A percentile compares a stretch with the other conserved stretches of the same genome.
phyloP scores from a whole-genome alignment of 2,329 filamentous ascomycete genomes.

The Sordariomycetes sp. region DNA sequence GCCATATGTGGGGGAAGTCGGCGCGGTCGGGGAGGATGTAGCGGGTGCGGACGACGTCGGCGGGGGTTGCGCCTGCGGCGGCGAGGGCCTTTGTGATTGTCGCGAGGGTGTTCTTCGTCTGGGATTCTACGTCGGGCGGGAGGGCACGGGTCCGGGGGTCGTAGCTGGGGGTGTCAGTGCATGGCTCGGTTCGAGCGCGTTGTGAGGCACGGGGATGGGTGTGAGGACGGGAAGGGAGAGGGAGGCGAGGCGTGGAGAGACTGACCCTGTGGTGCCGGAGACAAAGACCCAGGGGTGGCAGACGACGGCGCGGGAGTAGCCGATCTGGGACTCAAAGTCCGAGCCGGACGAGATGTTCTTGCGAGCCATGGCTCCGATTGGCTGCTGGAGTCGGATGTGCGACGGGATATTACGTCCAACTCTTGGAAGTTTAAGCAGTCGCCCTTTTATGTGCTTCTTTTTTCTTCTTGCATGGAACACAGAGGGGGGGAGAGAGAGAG shows the following conservation, averaged over 20 bases:
- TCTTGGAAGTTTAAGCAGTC: no score
- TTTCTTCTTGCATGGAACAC: no score
- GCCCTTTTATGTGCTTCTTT: no score
- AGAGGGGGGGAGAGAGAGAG: no score
- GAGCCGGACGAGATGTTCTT: conserved; percentile 34
- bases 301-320: conserved; percentile 40
- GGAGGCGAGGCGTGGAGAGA: neutral
- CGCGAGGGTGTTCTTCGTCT: conserved; percentile 32
- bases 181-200: neutral
- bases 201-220: neutral
- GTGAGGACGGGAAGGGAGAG: neutral
- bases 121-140: conserved; percentile 27
- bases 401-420: neutral
- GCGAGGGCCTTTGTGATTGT: conserved; percentile 32
- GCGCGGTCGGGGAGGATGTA: conserved; percentile 35
- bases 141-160: conserved; percentile 33
- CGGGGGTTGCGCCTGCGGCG: conserved; percentile 25
- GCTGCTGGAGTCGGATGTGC: neutral
- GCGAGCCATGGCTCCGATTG: conserved; percentile 16
- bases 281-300: conserved; percentile 36
- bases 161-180: conserved; percentile 22
- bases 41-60: conserved; percentile 34
- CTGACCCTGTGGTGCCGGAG: conserved; percentile 37
- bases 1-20: conserved; percentile 35
- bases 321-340: conserved; percentile 36